Conservation (phyloP, 495 filamentous ascomycete species). For the Copromyces sp. region DNA sequence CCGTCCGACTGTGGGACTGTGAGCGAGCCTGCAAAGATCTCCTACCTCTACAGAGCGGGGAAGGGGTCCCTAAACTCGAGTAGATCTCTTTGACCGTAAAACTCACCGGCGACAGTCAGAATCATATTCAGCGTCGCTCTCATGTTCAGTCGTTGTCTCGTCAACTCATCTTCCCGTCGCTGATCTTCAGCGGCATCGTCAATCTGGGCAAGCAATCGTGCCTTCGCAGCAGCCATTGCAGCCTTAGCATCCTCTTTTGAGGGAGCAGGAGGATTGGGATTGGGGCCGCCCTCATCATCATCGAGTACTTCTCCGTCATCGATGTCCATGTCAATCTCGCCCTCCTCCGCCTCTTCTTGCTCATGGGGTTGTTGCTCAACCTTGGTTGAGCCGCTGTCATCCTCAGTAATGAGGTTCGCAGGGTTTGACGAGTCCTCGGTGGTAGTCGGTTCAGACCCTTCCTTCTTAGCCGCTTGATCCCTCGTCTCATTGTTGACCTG, state of each 20-base stretch:
- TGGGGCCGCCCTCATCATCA: slow-evolving; percentile 3
- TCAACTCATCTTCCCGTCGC: not conserved
- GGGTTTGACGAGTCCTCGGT: not conserved
- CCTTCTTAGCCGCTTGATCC: not conserved
- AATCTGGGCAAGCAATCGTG: slow-evolving; percentile 43
- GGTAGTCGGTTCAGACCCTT: not conserved
- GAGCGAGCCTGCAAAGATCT: not conserved
- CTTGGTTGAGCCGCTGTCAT: slow-evolving; percentile 1
- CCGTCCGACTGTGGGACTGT: not conserved
- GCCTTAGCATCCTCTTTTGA: slow-evolving; percentile 20
- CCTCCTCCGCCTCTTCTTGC: slow-evolving; percentile 17
- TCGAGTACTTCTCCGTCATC: slow-evolving; percentile 38
- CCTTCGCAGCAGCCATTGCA: slow-evolving; percentile 50
- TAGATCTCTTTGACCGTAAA: slow-evolving; percentile 84
- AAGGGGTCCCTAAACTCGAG: slow-evolving; percentile 57
- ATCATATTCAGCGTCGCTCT: slow-evolving; percentile 77
- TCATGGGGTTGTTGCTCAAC: slow-evolving; percentile 10
- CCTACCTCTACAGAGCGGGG: slow-evolving; percentile 13
- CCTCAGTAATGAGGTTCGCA: slow-evolving; percentile 3
- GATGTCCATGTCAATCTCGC: slow-evolving; percentile 35
- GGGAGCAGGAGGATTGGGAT: slow-evolving; percentile 8
- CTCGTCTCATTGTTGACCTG: not conserved
- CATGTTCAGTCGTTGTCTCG: slow-evolving; percentile 31
- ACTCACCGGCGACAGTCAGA: slow-evolving; percentile 77
- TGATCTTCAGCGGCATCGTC: slow-evolving; percentile 8